A percentile compares a stretch with the other conserved stretches of the same genome.
Conservation (phyloP, 139 green algal genomes). For the Chlorella ohadii region DNA sequence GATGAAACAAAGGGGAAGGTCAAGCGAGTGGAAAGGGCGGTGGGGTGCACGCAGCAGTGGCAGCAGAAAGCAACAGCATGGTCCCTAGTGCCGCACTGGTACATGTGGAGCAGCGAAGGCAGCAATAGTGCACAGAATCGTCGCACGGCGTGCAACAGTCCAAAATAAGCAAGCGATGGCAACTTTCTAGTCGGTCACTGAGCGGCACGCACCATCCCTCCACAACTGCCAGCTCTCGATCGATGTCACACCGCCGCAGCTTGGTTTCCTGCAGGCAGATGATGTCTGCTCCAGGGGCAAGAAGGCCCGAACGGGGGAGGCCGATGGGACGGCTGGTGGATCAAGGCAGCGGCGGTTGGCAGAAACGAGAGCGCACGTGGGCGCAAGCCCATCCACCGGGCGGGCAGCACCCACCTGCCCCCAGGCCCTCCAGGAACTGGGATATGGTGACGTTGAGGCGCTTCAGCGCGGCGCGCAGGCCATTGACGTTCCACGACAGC, state of each 20-base stretch:
- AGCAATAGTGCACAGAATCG: no score
- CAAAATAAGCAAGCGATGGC: no score
- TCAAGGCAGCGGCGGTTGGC: background rate
- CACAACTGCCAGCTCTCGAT: constrained; percentile 53
- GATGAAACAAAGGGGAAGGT: no score
- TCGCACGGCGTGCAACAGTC: no score
- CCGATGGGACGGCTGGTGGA: background rate
- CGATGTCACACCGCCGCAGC: constrained; percentile 51
- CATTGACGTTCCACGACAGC: constrained; percentile 58
- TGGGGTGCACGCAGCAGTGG: no score
- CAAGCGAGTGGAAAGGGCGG: no score
- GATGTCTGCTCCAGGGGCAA: constrained; percentile 42
- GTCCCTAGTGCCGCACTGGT: no score
- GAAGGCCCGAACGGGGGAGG: background rate
- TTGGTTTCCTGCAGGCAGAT: constrained; percentile 78
- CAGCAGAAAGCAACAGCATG: no score
- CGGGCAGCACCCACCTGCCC: constrained; percentile 15
- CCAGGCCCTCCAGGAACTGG: constrained; percentile 26
- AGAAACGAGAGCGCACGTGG: no score
- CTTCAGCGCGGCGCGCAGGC: constrained; percentile 41
- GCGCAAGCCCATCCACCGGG: background rate
- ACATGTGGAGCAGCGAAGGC: no score
- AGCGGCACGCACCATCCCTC: constrained; percentile 58
- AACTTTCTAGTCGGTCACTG: no score
- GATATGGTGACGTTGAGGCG: constrained; percentile 22